phyloP scores from a whole-genome alignment of 495 filamentous ascomycete species.

The Talaromyces liani region DNA sequence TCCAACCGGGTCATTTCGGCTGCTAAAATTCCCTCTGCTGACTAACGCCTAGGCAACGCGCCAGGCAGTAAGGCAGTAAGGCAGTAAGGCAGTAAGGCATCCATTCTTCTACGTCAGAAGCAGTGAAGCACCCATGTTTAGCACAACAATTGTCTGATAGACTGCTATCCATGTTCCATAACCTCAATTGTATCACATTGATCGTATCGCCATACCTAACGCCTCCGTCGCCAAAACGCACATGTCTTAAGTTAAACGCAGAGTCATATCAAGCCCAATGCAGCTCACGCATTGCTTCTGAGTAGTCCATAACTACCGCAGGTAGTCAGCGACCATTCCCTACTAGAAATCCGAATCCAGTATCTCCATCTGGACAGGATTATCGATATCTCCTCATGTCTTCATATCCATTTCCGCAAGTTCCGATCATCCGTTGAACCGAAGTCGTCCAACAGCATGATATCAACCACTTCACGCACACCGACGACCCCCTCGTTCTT shows the following conservation, averaged over 20 bases:
- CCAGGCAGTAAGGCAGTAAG: slow-evolving; percentile 3
- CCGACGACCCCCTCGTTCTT: not conserved
- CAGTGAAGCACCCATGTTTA: no score
- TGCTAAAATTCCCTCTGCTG: slow-evolving; percentile 2
- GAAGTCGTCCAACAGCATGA: not conserved
- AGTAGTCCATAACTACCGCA: not conserved
- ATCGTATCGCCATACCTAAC: not conserved
- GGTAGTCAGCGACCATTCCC: not conserved
- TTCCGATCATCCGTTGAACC: not conserved
- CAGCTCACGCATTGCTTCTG: not conserved
- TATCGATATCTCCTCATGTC: not conserved
- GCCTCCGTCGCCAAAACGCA: not conserved
- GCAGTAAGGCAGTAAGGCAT: slow-evolving; percentile 7
- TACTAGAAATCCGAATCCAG: not conserved
- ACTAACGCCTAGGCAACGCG: not conserved
- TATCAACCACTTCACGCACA: not conserved
- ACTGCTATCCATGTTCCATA: no score
- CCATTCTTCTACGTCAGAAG: not conserved
- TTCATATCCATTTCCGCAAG: not conserved
- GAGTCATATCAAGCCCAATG: not conserved
- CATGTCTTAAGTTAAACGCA: not conserved
- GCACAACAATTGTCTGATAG: no score
- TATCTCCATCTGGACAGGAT: not conserved
- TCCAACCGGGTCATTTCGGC: slow-evolving; percentile 7
- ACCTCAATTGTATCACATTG: not conserved